These are phyloP conservation scores for Elsinoe necatrix DNA, from an alignment of 2,329 filamentous ascomycete genomes.

Conservation along the genomic window DNA sequence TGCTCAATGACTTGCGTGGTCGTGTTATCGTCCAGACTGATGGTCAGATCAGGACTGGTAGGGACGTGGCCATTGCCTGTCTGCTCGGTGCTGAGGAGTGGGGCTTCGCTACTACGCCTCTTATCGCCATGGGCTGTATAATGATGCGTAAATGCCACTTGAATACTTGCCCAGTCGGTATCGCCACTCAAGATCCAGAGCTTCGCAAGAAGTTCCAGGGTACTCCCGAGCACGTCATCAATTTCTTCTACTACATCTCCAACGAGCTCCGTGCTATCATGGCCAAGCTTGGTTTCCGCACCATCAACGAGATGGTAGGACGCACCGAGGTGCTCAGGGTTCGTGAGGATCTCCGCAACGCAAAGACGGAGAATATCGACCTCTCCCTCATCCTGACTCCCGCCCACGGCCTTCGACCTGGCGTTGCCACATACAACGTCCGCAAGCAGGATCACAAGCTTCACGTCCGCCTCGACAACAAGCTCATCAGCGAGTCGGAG, in stretches of 20 bases:
- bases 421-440: constrained; percentile 93
- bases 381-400: constrained; percentile 87
- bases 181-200: constrained; percentile 91
- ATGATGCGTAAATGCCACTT: constrained; percentile 77
- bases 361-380: constrained; percentile 89
- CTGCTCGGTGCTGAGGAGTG: constrained; percentile 95
- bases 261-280: constrained; percentile 96
- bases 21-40: constrained; percentile 95
- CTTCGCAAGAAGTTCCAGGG: constrained; percentile 88
- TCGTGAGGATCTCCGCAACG: constrained; percentile 76
- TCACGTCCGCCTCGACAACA: constrained; percentile 89
- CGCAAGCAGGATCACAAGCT: constrained; percentile 95
- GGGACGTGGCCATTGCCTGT: constrained; percentile 90
- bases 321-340: constrained; percentile 79
- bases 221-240: constrained; percentile 92
- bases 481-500: constrained; percentile 91
- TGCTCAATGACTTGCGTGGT: constrained; percentile 89
- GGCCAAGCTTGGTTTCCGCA: constrained; percentile 89
- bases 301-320: constrained; percentile 96
- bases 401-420: constrained; percentile 88
- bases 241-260: constrained; percentile 97
- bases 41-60: constrained; percentile 83
- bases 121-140: constrained; percentile 95
- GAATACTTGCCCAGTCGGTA: constrained; percentile 85
- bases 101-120: constrained; percentile 87